Conservation (phyloP, 352 stramenopile genomes). For the Plasmopara muralis region DNA sequence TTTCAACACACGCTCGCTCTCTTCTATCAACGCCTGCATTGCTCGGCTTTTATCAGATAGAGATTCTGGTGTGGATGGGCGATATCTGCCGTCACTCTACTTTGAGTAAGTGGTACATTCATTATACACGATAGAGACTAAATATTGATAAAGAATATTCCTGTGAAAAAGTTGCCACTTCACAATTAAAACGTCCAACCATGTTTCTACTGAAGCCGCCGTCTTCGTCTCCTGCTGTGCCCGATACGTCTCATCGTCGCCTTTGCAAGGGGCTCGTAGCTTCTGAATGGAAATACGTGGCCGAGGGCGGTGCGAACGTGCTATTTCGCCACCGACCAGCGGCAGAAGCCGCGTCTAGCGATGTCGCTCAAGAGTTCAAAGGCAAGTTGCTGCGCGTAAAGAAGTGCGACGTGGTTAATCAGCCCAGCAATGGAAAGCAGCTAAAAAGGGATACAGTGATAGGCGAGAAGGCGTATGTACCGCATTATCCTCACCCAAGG, state of each 20-base stretch:
- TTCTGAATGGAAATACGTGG: conserved; percentile 82
- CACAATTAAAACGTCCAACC: conserved; percentile 10
- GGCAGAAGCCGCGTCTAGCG: conserved; percentile 7
- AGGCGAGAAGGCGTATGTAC: conserved; percentile 31
- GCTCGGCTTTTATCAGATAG: conserved; percentile 2
- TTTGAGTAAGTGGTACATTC: too few relatives aligned
- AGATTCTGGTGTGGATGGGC: neutral
- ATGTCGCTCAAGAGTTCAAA: conserved; percentile 35
- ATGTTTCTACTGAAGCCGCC: conserved; percentile 53
- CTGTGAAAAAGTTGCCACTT: neutral
- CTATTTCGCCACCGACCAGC: conserved; percentile 65
- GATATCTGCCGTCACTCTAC: too few relatives aligned
- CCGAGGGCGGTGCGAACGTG: conserved; percentile 81
- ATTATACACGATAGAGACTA: too few relatives aligned
- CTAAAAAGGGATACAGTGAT: conserved; percentile 15
- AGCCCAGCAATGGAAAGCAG: conserved; percentile 7
- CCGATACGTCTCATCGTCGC: conserved; percentile 5
- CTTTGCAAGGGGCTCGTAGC: conserved; percentile 27
- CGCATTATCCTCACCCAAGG: conserved; percentile 59
- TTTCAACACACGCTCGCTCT: conserved; percentile 59
- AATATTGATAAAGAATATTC: neutral
- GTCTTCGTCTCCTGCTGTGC: conserved; percentile 11
- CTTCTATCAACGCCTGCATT: conserved; percentile 60
- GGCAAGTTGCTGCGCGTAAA: conserved; percentile 79
- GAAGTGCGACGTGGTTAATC: conserved; percentile 52